Evolutionary conservation across 164 flowering plant species (phyloP).

Genomic region (grape (Vitis vinifera)): ASM3070453v1 NC_081821.1:1199501-1200000

Average conservation of each 20-base stretch:
- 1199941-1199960: background rate
- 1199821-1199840: conserved; percentile 12
- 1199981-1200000: no score
- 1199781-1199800: conserved; percentile 17
- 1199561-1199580: conserved; percentile 40
- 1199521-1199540: conserved; percentile 49
- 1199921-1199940: conserved; percentile 37
- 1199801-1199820: conserved; percentile 32
- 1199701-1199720: no score
- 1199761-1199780: background rate
- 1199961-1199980: no score
- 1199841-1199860: conserved; percentile 38
- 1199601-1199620: conserved; percentile 58
- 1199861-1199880: conserved; percentile 38
- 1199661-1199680: conserved; percentile 44
- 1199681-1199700: conserved; percentile 31
- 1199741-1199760: no score
- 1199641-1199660: conserved; percentile 44
- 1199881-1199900: conserved; percentile 36
- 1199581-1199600: conserved; percentile 49
- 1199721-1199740: background rate
- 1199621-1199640: conserved; percentile 46
- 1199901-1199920: conserved; percentile 42
- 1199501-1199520: background rate
- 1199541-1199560: conserved; percentile 32